Base-by-base conservation (phyloP, 1,139 yeast genomes). In the Hanseniaspora uvarum region DNA sequence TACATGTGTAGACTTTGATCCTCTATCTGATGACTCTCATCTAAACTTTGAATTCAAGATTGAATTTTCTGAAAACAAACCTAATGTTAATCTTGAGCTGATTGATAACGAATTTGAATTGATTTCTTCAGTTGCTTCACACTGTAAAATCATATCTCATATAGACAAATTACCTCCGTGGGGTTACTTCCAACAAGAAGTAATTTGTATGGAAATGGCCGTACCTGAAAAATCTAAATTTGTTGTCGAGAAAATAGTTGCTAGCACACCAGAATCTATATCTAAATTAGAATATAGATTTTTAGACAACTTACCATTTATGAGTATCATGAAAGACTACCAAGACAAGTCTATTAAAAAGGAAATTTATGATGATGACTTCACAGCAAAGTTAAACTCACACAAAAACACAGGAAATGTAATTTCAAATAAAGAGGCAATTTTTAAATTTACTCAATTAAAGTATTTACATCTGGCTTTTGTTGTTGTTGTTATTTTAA, bases 151-250 rank as follows among this genome's bases (percentile, higher is more conserved):
- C 49, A 65, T 84, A 58, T 76, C 84, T 7, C 94, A 86, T 62
- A 75, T 74, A 34, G 73, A 73, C 7, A 74, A 71, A 59, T 69
- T 86, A 41, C 94, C 94, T 4, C 72, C 72, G 1, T 83, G 88
- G 87, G 94, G 81, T 0, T 72, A 72, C 58, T 71, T 72, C 34
- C 94, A 84, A 61, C 81, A 80, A 64, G 95, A 87, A 68, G 86
- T 86, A 2, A 68, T 83, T 23, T 87, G 95, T 66, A 75, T 84
- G 36, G 77, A 77, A 43, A 77, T 76, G 36, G 87, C 94, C 12
- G 77, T 77, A 3, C 66, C 72, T 36, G 74, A 77, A 12, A 76
- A 79, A 60, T 72, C 89, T 0, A 66, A 77, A 46, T 86, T 94
- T 81, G 76, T 72, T 59, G 71, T 86, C 49, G 94, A 85, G 21